Conservation (phyloP, 208 protist species). For the Herpetomonas samuelpessoai region DNA sequence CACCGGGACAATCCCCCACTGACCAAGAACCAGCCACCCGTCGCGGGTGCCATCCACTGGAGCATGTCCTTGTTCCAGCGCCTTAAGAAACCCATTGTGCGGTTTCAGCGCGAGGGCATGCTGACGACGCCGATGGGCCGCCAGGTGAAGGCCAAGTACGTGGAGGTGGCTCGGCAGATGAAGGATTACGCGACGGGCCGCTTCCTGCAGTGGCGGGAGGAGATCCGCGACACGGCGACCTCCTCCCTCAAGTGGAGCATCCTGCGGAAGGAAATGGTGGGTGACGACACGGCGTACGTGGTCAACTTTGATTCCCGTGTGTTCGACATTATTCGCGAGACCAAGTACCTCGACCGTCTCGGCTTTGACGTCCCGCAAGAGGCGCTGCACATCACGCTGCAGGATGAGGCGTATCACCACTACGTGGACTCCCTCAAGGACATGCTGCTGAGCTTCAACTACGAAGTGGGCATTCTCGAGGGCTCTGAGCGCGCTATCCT, state of each 20-base stretch:
- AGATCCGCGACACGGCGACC: slow-evolving; percentile 81
- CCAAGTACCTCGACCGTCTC: slow-evolving; percentile 97
- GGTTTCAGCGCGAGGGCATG: slow-evolving; percentile 94
- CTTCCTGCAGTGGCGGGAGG: slow-evolving; percentile 91
- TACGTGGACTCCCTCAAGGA: slow-evolving; percentile 94
- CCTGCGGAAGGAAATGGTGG: slow-evolving; percentile 44
- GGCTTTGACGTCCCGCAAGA: slow-evolving; percentile 95
- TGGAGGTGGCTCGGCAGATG: slow-evolving; percentile 92
- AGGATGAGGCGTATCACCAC: slow-evolving; percentile 97
- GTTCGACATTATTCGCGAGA: slow-evolving; percentile 95
- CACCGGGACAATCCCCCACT: slow-evolving; percentile 91
- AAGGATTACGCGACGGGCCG: slow-evolving; percentile 91
- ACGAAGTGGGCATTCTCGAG: slow-evolving; percentile 78
- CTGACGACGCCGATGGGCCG: slow-evolving; percentile 87
- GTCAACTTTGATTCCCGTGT: slow-evolving; percentile 96
- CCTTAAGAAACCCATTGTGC: slow-evolving; percentile 96
- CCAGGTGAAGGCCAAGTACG: slow-evolving; percentile 91
- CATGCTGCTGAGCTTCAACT: slow-evolving; percentile 93
- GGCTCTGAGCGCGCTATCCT: slow-evolving; percentile 93
- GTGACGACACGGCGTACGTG: slow-evolving; percentile 63
- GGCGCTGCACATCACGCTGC: slow-evolving; percentile 96
- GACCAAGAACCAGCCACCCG: slow-evolving; percentile 96
- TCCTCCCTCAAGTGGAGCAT: slow-evolving; percentile 91
- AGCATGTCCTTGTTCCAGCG: slow-evolving; percentile 95
- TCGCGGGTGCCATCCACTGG: slow-evolving; percentile 97